Evolutionary conservation across 1,139 yeast genomes (phyloP), one percentile per base, ranked within the genome.

Genomic region (Pichia sp.): DNA sequence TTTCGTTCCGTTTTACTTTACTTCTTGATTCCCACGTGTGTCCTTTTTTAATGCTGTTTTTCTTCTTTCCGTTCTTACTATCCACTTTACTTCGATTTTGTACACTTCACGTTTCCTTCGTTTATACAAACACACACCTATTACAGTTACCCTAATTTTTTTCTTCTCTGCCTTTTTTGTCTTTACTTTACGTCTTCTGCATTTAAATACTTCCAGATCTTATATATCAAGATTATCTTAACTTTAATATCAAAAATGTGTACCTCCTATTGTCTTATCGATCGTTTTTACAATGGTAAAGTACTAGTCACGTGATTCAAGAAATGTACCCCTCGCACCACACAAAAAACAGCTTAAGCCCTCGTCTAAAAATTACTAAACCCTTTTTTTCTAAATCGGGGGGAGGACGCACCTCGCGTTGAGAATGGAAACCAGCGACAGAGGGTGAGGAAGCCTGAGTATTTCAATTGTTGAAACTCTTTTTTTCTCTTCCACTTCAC

Each of bases 261-360:
- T n/a, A n/a, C n/a, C n/a, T n/a, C n/a, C n/a, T n/a, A n/a, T n/a
- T n/a, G n/a, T n/a, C n/a, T n/a, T n/a, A n/a, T n/a, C n/a, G n/a
- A n/a, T n/a, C n/a, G n/a, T n/a, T n/a, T n/a, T n/a, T n/a, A n/a
- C n/a, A n/a, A n/a, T n/a, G n/a, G n/a, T n/a, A n/a, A n/a, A n/a
- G n/a, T n/a, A n/a, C n/a, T n/a, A n/a, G n/a, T n/a, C n/a, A n/a
- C 31, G n/a, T 10, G 29, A 30, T n/a, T 26, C 11, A 6, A 4
- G n/a, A n/a, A n/a, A n/a, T n/a, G n/a, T 6, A 19, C 15, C 56
- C 58, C 58, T 40, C 45, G 40, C 56, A 55, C 58, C 58, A 31
- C 56, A 48, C 42, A n/a, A n/a, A n/a, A n/a, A n/a, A n/a, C n/a
- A n/a, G n/a, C n/a, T n/a, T n/a, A n/a, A 23, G 40, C 30, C 46